Evolutionary conservation across 768 basidiomycete genomes (phyloP).

Genomic region (Leccinellum rugosiceps): DNA sequence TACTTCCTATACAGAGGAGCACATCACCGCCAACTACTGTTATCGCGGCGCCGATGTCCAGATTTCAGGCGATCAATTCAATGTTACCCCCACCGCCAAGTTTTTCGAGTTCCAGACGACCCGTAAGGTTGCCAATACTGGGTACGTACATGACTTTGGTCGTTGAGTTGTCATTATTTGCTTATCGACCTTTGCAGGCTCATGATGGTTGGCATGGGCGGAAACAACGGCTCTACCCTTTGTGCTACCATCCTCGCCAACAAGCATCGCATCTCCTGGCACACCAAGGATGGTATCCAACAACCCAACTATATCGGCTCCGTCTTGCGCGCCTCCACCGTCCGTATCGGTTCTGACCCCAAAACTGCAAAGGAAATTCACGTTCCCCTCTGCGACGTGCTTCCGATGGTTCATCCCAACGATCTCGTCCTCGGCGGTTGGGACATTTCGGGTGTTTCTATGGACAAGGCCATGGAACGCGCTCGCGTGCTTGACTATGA

Average conservation of each 20-base stretch:
- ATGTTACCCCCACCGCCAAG: slow-evolving; percentile 74
- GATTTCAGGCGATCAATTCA: slow-evolving; percentile 70
- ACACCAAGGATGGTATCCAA: slow-evolving; percentile 88
- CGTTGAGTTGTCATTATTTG: not conserved
- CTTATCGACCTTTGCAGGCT: slow-evolving; percentile 47
- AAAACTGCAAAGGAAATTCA: slow-evolving; percentile 83
- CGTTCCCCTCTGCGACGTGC: slow-evolving; percentile 87
- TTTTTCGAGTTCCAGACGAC: slow-evolving; percentile 90
- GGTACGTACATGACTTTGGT: slow-evolving; percentile 51
- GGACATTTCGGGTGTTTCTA: slow-evolving; percentile 85
- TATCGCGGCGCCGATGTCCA: slow-evolving; percentile 76
- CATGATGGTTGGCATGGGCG: slow-evolving; percentile 96
- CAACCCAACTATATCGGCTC: slow-evolving; percentile 98
- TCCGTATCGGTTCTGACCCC: slow-evolving; percentile 84
- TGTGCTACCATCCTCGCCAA: slow-evolving; percentile 95
- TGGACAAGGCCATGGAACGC: slow-evolving; percentile 93
- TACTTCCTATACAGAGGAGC: slow-evolving; percentile 75
- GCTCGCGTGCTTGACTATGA: slow-evolving; percentile 95
- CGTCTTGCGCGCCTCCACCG: slow-evolving; percentile 91
- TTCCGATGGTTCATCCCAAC: slow-evolving; percentile 98
- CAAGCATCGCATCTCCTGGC: slow-evolving; percentile 91
- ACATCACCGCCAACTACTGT: slow-evolving; percentile 78
- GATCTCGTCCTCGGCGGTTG: slow-evolving; percentile 97
- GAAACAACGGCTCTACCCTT: slow-evolving; percentile 95
- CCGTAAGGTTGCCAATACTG: slow-evolving; percentile 84